Conservation (phyloP, 2,329 filamentous ascomycete genomes). For the Fusarium duplospermum region DNA sequence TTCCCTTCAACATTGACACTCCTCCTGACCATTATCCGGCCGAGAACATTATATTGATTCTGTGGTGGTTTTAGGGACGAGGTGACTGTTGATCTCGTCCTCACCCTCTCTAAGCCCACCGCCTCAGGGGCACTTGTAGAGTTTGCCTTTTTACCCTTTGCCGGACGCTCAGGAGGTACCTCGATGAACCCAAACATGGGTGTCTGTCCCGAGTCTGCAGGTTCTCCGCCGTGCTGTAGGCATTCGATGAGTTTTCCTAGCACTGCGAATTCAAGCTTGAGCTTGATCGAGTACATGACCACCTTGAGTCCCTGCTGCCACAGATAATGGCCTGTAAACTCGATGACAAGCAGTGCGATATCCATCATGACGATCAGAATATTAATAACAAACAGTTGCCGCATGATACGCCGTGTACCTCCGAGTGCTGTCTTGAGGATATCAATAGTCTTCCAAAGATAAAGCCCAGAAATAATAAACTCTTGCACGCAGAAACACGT, state of each 20-base stretch:
- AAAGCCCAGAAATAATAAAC: slow-evolving; percentile 31
- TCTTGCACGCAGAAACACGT: slow-evolving; percentile 29
- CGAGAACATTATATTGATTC: neutral
- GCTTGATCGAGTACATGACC: slow-evolving; percentile 51
- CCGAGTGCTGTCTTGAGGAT: slow-evolving; percentile 20
- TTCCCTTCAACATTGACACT: slow-evolving; percentile 14
- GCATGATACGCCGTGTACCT: slow-evolving; percentile 27
- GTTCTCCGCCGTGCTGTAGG: slow-evolving; percentile 43
- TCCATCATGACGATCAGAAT: slow-evolving; percentile 57
- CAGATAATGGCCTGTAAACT: slow-evolving; percentile 47
- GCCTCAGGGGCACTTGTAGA: neutral
- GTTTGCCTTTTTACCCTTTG: neutral
- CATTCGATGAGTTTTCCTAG: slow-evolving; percentile 51
- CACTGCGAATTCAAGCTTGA: slow-evolving; percentile 52
- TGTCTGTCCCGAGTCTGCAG: neutral
- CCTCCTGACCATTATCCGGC: neutral
- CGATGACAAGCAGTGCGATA: slow-evolving; percentile 48
- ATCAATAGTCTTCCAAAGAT: slow-evolving; percentile 27
- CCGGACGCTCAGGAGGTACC: slow-evolving; percentile 23
- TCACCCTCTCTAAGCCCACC: slow-evolving; percentile 5
- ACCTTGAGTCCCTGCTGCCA: slow-evolving; percentile 51
- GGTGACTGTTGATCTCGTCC: slow-evolving; percentile 6
- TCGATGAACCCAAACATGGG: slow-evolving; percentile 33
- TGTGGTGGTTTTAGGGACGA: slow-evolving; percentile 13
- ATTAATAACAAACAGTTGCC: slow-evolving; percentile 50